A percentile compares a stretch with the other conserved stretches of the same genome.
These are phyloP conservation scores for Barnettozyma sp. DNA, from an alignment of 805 yeast genomes.

Conservation along the genomic window DNA sequence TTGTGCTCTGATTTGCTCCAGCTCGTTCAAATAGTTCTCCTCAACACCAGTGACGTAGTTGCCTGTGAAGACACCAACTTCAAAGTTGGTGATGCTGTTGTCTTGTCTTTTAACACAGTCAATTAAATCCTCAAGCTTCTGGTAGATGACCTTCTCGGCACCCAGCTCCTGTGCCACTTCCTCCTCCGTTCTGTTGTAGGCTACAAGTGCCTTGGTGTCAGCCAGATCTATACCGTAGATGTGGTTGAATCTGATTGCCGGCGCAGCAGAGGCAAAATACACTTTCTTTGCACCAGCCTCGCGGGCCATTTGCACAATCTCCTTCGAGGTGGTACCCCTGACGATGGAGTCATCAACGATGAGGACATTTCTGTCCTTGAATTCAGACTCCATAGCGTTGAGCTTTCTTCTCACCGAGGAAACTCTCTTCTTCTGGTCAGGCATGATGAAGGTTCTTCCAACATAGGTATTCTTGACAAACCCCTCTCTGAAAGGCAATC, in stretches of 20 bases:
- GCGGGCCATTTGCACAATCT: constrained; percentile 95
- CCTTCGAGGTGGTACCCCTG: constrained; percentile 95
- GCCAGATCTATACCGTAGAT: constrained; percentile 97
- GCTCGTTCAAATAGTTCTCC: constrained; percentile 69
- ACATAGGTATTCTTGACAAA: constrained; percentile 95
- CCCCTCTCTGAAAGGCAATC: constrained; percentile 89
- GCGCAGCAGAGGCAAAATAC: constrained; percentile 96
- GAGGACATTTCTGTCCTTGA: constrained; percentile 74
- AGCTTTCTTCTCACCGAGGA: constrained; percentile 91
- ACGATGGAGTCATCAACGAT: constrained; percentile 96
- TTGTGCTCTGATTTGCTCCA: constrained; percentile 76
- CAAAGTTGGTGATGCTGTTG: constrained; percentile 53
- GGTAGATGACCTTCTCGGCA: constrained; percentile 88
- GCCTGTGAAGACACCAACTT: constrained; percentile 96
- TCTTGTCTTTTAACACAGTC: constrained; percentile 60
- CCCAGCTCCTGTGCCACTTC: constrained; percentile 76
- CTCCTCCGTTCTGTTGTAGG: constrained; percentile 66
- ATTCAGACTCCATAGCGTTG: constrained; percentile 94
- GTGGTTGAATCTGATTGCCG: constrained; percentile 94
- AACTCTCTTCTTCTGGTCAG: constrained; percentile 89
- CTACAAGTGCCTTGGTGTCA: constrained; percentile 89
- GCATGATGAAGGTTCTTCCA: constrained; percentile 98
- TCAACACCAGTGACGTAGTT: constrained; percentile 91
- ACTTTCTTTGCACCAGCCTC: constrained; percentile 96
- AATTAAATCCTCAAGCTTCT: constrained; percentile 73